Evolutionary conservation across 1,139 yeast genomes (phyloP).

Genomic region (Hemisphaericaspora xylanilytica): DNA sequence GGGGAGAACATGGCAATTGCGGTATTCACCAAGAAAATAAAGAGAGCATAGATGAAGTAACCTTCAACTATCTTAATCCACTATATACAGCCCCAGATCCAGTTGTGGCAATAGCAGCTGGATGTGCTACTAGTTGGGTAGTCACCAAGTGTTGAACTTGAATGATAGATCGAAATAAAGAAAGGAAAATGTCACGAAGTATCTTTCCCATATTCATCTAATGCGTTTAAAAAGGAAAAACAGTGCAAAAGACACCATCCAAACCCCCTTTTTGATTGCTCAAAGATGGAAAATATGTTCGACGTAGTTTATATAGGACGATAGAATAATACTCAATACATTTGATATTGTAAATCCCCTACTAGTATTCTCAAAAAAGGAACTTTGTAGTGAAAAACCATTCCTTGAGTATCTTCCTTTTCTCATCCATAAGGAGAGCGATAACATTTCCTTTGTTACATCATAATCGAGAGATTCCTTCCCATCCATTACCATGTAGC

Average conservation of each 20-base stretch:
- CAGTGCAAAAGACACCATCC: slow-evolving; percentile 5
- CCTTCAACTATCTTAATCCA: slow-evolving; percentile 37
- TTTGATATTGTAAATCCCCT: slow-evolving; percentile 11
- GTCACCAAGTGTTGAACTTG: slow-evolving; percentile 17
- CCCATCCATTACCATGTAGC: slow-evolving; percentile 2
- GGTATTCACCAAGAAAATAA: slow-evolving; percentile 38
- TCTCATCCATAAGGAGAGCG: slow-evolving; percentile 18
- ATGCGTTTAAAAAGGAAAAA: slow-evolving; percentile 28
- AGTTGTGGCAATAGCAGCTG: slow-evolving; percentile 36
- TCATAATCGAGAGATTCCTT: slow-evolving; percentile 4
- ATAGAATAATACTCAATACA: slow-evolving; percentile 46
- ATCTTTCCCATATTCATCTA: slow-evolving; percentile 79
- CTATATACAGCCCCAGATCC: slow-evolving; percentile 26
- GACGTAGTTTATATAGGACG: slow-evolving; percentile 64
- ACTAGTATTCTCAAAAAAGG: slow-evolving; percentile 3
- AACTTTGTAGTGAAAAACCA: slow-evolving; percentile 7
- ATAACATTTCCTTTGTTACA: not conserved
- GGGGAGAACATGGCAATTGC: slow-evolving; percentile 99
- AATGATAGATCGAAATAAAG: not conserved
- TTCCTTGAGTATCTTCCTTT: slow-evolving; percentile 22
- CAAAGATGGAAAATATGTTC: slow-evolving; percentile 81
- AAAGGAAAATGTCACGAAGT: slow-evolving; percentile 58
- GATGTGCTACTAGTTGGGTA: slow-evolving; percentile 48
- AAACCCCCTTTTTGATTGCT: slow-evolving; percentile 25
- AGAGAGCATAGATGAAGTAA: slow-evolving; percentile 20